A percentile compares a stretch with the other conserved stretches of the same genome.
Conservation (phyloP, 352 stramenopile genomes). For the Blastocystis sp. region DNA sequence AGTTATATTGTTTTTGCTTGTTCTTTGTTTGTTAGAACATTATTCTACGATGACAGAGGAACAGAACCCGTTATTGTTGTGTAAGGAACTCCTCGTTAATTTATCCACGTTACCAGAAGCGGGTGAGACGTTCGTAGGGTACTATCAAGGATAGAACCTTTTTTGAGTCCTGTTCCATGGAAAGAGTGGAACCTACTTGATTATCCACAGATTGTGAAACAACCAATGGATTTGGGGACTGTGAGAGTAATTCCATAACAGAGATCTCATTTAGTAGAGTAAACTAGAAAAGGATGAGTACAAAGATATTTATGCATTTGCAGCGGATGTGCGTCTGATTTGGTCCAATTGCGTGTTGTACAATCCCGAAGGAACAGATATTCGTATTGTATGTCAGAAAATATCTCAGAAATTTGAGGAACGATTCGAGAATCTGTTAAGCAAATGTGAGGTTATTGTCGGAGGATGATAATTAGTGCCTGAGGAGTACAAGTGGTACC, state of each 20-base stretch:
- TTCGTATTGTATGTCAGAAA: background rate
- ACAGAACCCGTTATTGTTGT: background rate
- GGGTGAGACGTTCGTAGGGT: background rate
- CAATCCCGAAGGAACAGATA: constrained; percentile 37
- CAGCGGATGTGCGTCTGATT: constrained; percentile 30
- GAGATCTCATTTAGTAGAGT: background rate
- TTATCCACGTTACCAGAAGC: background rate
- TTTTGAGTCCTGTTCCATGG: constrained; percentile 38
- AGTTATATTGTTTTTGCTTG: constrained; percentile 12
- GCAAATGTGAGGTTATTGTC: background rate
- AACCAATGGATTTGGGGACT: constrained; percentile 59
- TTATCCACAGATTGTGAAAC: constrained; percentile 61
- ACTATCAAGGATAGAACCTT: background rate
- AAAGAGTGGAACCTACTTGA: constrained; percentile 60
- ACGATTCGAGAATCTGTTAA: background rate
- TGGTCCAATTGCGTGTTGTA: constrained; percentile 53
- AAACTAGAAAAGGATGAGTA: constrained; percentile 46
- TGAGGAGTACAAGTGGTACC: background rate
- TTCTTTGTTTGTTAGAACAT: background rate
- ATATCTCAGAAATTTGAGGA: constrained; percentile 18
- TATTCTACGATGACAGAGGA: background rate
- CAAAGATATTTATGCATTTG: constrained; percentile 41
- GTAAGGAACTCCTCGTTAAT: background rate
- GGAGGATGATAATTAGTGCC: constrained; percentile 9
- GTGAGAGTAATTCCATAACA: background rate